A percentile compares a stretch with the other conserved stretches of the same genome.
Evolutionary conservation across 306 rosid species (phyloP).

Genomic region (Canavalia gladiata): DNA sequence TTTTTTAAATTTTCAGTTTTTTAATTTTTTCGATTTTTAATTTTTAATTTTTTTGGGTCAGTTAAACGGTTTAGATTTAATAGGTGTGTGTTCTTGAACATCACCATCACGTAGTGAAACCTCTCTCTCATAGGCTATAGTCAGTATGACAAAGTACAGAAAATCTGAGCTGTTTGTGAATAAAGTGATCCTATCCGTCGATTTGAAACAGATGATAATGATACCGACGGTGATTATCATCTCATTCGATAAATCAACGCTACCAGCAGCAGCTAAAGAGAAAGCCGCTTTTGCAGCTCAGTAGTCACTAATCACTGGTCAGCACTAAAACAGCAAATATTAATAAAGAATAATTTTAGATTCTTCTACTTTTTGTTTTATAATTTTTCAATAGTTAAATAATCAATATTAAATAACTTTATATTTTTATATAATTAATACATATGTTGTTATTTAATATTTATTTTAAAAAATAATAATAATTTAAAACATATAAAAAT

Average conservation of each 20-base stretch:
- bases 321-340: background rate
- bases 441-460: too few species aligned
- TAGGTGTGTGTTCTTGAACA: too few species aligned
- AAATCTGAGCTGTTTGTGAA: constrained; percentile 12
- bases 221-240: background rate
- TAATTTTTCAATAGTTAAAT: too few species aligned
- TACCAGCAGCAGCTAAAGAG: background rate
- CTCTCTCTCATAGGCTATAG: constrained; percentile 26
- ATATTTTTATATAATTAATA: too few species aligned
- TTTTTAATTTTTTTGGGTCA: too few species aligned
- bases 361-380: too few species aligned
- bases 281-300: constrained; percentile 49
- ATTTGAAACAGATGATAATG: background rate
- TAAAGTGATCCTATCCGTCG: constrained; percentile 50
- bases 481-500: too few species aligned
- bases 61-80: too few species aligned
- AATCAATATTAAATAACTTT: too few species aligned
- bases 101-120: background rate
- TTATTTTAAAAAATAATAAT: too few species aligned
- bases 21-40: too few species aligned
- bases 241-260: constrained; percentile 33
- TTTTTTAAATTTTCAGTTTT: too few species aligned
- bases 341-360: background rate
- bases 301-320: constrained; percentile 10
- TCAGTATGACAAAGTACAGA: constrained; percentile 5